Evolutionary conservation across 257 asterid genomes (phyloP).

Genomic region (Nicotiana noctiflora): DNA sequence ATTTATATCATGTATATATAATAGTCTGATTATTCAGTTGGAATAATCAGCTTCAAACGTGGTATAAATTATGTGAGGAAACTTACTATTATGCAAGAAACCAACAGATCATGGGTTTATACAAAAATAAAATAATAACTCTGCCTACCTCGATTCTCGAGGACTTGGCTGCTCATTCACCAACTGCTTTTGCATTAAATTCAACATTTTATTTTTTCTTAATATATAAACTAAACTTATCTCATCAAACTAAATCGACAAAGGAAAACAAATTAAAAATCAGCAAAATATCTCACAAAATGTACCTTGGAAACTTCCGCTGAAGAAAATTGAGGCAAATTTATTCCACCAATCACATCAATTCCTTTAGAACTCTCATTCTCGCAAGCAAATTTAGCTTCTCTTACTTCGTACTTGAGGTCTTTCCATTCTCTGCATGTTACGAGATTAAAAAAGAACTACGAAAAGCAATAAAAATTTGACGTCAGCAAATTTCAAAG

Average conservation of each 20-base stretch:
- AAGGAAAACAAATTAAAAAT: not conserved
- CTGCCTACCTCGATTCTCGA: constrained; percentile 33
- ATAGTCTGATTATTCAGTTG: too few species aligned
- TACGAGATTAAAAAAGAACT: not conserved
- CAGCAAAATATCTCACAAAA: not conserved
- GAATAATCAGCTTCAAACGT: too few species aligned
- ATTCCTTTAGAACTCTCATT: constrained; percentile 35
- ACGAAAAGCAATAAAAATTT: not conserved
- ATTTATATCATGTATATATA: too few species aligned
- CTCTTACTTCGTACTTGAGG: constrained; percentile 53
- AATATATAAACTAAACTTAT: not conserved
- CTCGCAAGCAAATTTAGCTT: constrained; percentile 54
- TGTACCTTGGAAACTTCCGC: constrained; percentile 81
- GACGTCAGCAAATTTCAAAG: not conserved
- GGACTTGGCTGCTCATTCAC: constrained; percentile 2
- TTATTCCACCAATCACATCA: constrained; percentile 47
- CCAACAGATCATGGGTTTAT: too few species aligned
- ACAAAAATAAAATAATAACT: not conserved
- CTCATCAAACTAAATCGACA: not conserved
- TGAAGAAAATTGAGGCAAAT: constrained; percentile 74
- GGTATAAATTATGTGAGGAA: too few species aligned
- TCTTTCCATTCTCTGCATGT: constrained; percentile 67
- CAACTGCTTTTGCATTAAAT: not conserved
- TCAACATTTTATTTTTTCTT: not conserved
- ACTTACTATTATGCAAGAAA: too few species aligned